Evolutionary conservation across 352 stramenopile genomes (phyloP).

Genomic region (Hyphochytrium catenoides): DNA sequence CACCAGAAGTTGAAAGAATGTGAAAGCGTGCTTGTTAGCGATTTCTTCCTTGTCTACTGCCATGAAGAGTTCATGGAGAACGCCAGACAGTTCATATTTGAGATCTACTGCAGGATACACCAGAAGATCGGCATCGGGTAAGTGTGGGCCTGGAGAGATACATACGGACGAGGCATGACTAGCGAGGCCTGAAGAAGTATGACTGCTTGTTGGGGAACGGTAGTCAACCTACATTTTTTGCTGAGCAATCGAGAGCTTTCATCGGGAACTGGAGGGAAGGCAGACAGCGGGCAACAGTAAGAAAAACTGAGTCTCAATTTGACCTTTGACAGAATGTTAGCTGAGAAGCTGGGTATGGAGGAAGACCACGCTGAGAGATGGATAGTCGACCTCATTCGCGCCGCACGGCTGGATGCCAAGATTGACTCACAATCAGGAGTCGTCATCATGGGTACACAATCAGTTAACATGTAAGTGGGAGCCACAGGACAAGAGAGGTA

Average conservation of each 20-base stretch:
- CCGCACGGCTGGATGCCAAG: constrained; percentile 87
- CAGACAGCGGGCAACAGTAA: too few relatives aligned
- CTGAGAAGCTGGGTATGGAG: constrained; percentile 88
- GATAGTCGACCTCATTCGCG: constrained; percentile 97
- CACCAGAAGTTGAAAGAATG: constrained; percentile 78
- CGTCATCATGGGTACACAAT: constrained; percentile 89
- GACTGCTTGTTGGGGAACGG: too few relatives aligned
- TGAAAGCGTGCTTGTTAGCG: constrained; percentile 76
- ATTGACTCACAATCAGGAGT: constrained; percentile 90
- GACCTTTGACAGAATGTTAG: too few relatives aligned
- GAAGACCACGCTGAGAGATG: constrained; percentile 89
- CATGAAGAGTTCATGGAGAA: constrained; percentile 93
- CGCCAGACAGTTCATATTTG: constrained; percentile 90
- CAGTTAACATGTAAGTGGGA: too few relatives aligned
- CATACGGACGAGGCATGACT: too few relatives aligned
- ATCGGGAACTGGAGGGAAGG: too few relatives aligned
- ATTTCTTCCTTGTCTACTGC: constrained; percentile 96
- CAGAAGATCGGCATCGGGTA: constrained; percentile 96
- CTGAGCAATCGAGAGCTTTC: too few relatives aligned
- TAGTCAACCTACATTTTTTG: too few relatives aligned
- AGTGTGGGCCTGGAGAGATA: too few relatives aligned
- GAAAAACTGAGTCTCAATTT: too few relatives aligned
- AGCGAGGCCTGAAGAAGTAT: too few relatives aligned
- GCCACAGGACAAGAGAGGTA: too few relatives aligned
- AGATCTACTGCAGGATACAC: constrained; percentile 98